Evolutionary conservation across 441 rosid species (phyloP).

Genomic region (Eruca vesicaria): DNA sequence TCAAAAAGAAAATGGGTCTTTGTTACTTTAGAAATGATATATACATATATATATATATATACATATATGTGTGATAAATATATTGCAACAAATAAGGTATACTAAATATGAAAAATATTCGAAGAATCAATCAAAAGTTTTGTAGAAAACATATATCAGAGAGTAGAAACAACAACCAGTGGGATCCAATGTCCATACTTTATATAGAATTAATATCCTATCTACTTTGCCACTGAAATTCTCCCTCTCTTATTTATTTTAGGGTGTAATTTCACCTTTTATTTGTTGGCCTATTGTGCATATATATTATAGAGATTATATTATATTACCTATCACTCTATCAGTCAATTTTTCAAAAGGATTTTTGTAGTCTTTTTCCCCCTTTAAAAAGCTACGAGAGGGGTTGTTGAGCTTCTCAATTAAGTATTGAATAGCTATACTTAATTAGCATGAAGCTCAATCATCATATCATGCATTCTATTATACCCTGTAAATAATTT

Average conservation of each 20-base stretch:
- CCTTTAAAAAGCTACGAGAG: constrained; percentile 15
- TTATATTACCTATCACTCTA: neutral
- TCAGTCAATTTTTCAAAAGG: neutral
- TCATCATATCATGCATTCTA: neutral
- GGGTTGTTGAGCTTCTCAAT: neutral
- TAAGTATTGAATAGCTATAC: neutral
- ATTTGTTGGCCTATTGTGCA: neutral
- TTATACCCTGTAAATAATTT: too few relatives aligned
- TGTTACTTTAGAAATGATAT: neutral
- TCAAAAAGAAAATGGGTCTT: neutral
- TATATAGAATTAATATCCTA: constrained; percentile 37
- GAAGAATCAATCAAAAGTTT: constrained; percentile 30
- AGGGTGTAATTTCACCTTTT: neutral
- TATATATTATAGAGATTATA: neutral
- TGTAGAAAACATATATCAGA: constrained; percentile 12
- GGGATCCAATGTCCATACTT: constrained; percentile 31
- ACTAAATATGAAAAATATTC: neutral
- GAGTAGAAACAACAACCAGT: constrained; percentile 14
- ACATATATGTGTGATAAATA: too few relatives aligned
- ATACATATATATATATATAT: too few relatives aligned
- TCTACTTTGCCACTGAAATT: constrained; percentile 32
- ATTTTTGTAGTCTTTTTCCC: neutral
- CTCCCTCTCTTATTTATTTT: neutral
- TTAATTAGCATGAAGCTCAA: neutral
- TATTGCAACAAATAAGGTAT: neutral